Evolutionary conservation across 306 rosid genomes (phyloP).

Genomic region (Ormosia semicastrata): DNA sequence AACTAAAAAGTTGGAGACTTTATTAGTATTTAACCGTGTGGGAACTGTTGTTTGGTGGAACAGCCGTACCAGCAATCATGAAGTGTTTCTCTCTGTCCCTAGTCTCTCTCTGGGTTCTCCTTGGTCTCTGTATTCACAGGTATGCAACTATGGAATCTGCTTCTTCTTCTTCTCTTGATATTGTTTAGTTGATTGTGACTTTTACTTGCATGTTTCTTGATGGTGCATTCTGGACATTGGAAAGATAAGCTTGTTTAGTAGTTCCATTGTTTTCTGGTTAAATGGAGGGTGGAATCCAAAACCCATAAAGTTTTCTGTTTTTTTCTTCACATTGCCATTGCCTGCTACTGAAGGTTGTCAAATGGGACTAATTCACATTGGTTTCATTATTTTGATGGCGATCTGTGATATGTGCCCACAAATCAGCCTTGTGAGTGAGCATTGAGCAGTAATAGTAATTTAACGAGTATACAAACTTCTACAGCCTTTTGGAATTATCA

Average conservation of each 20-base stretch:
- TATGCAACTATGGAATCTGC: constrained; percentile 21
- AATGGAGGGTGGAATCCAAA: background rate
- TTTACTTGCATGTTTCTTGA: constrained; percentile 18
- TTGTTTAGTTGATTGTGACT: constrained; percentile 1
- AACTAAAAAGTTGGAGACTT: background rate
- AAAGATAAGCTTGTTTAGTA: background rate
- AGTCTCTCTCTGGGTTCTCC: constrained; percentile 34
- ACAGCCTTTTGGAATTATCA: background rate
- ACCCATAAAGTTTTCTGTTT: background rate
- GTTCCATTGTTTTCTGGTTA: background rate
- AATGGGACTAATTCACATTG: background rate
- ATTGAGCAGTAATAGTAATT: background rate
- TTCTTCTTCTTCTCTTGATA: constrained; percentile 1
- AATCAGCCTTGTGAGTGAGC: background rate
- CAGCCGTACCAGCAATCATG: constrained; percentile 37
- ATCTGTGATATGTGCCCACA: background rate
- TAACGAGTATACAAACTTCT: background rate
- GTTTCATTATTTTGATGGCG: constrained; percentile 14
- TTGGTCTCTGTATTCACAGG: constrained; percentile 46
- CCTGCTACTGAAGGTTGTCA: background rate
- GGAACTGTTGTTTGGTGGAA: constrained; percentile 29
- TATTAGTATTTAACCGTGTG: constrained; percentile 25
- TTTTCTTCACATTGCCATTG: background rate
- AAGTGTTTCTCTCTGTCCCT: constrained; percentile 27
- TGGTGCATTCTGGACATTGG: constrained; percentile 23